Evolutionary conservation across 1,139 yeast species (phyloP).

Genomic region (Suhomyces anneliseae): DNA sequence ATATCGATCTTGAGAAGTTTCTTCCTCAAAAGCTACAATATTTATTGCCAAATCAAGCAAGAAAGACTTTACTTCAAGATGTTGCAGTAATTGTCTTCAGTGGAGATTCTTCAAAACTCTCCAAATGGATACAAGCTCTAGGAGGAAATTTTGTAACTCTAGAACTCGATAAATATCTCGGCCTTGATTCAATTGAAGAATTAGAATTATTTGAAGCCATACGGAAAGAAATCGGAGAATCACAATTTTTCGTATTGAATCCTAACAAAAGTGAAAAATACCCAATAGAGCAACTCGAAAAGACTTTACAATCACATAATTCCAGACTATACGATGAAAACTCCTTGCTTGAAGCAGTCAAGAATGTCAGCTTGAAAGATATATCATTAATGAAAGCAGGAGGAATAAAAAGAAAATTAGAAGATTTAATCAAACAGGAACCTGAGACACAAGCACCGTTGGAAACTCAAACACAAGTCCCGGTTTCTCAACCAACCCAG

Average conservation of each 20-base stretch:
- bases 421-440: not conserved
- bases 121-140: constrained; percentile 19
- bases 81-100: constrained; percentile 13
- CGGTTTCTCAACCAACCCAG: constrained; percentile 3
- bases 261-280: not conserved
- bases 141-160: constrained; percentile 9
- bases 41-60: constrained; percentile 17
- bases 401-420: constrained; percentile 4
- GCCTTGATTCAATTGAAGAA: not conserved
- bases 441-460: constrained; percentile 1
- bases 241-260: not conserved
- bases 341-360: constrained; percentile 7
- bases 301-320: not conserved
- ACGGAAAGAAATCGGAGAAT: not conserved
- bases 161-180: not conserved
- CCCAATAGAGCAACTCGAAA: not conserved
- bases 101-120: constrained; percentile 8
- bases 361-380: constrained; percentile 1
- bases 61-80: constrained; percentile 17
- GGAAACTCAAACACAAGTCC: constrained; percentile 3
- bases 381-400: constrained; percentile 1
- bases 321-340: constrained; percentile 2
- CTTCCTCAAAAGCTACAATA: constrained; percentile 17
- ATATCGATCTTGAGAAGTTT: constrained; percentile 15
- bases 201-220: constrained; percentile 6